These are phyloP conservation scores for Phellopilus nigrolimitatus DNA, from an alignment of 1,284 basidiomycete genomes.

Conservation along the genomic window DNA sequence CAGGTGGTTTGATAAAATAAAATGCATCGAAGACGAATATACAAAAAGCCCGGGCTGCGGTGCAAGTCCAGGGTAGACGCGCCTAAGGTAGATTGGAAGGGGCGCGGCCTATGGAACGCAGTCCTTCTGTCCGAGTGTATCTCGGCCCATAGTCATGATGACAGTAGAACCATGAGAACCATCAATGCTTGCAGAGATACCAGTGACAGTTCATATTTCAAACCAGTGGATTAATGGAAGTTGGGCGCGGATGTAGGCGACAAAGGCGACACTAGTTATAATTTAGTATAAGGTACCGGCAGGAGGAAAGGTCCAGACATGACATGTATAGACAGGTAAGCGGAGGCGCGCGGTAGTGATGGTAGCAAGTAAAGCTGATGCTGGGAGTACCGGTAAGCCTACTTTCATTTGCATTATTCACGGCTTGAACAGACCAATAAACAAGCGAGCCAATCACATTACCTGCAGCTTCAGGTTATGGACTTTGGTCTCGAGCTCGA, in stretches of 20 bases:
- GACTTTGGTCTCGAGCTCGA: too few relatives aligned
- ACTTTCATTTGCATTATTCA: too few relatives aligned
- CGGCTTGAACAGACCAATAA: too few relatives aligned
- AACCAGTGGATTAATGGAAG: neutral
- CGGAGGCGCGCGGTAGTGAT: neutral
- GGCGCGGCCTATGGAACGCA: conserved; percentile 6
- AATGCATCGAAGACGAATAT: conserved; percentile 15
- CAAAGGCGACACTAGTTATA: neutral
- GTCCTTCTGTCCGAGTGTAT: conserved; percentile 10
- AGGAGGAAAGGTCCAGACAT: conserved; percentile 3
- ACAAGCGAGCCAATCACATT: too few relatives aligned
- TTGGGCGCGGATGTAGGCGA: conserved; percentile 8
- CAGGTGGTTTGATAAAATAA: conserved; percentile 4
- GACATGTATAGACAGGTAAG: conserved; percentile 1
- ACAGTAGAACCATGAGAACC: neutral
- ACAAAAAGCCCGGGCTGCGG: conserved; percentile 17
- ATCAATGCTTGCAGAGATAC: neutral
- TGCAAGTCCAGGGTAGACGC: conserved; percentile 17
- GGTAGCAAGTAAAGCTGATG: too few relatives aligned
- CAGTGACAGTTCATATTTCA: conserved; percentile 3
- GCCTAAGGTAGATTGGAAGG: conserved; percentile 12
- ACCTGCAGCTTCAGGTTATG: too few relatives aligned
- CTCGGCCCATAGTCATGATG: neutral
- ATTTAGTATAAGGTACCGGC: too few relatives aligned
- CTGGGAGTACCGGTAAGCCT: too few relatives aligned